These are phyloP conservation scores for Phytophthora agathidicida DNA, from an alignment of 352 stramenopile species.

Conservation along the genomic window DNA sequence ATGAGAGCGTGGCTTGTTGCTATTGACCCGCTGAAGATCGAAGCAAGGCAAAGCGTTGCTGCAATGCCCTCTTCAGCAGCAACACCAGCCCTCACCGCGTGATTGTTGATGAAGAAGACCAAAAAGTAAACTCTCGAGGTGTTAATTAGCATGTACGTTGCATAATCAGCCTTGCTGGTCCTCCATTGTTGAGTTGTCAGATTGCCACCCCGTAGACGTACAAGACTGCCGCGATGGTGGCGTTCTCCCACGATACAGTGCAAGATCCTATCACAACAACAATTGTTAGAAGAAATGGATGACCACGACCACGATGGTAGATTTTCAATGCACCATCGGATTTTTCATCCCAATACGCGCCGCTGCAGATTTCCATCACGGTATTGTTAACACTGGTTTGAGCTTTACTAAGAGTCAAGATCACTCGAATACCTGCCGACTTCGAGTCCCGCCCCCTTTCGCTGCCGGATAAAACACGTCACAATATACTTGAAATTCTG, in stretches of 20 bases:
- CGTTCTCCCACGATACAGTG: conserved; percentile 80
- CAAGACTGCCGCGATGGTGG: conserved; percentile 66
- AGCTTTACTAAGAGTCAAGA: too few relatives aligned
- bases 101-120: neutral
- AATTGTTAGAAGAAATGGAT: conserved; percentile 1
- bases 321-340: conserved; percentile 49
- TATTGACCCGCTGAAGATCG: conserved; percentile 76
- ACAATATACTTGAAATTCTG: conserved; percentile 90
- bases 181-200: conserved; percentile 5
- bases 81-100: conserved; percentile 39
- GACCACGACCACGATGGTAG: neutral
- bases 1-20: conserved; percentile 74
- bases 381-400: neutral
- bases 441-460: conserved; percentile 69
- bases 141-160: too few relatives aligned
- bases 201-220: conserved; percentile 74
- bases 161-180: too few relatives aligned
- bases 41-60: conserved; percentile 28
- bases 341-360: conserved; percentile 78
- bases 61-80: conserved; percentile 18
- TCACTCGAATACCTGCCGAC: conserved; percentile 44
- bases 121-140: neutral
- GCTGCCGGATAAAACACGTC: conserved; percentile 69
- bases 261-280: conserved; percentile 49
- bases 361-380: conserved; percentile 26